These are phyloP conservation scores for Escallonia rubra DNA, from an alignment of 129 eudicot genomes.

Conservation along the genomic window DNA sequence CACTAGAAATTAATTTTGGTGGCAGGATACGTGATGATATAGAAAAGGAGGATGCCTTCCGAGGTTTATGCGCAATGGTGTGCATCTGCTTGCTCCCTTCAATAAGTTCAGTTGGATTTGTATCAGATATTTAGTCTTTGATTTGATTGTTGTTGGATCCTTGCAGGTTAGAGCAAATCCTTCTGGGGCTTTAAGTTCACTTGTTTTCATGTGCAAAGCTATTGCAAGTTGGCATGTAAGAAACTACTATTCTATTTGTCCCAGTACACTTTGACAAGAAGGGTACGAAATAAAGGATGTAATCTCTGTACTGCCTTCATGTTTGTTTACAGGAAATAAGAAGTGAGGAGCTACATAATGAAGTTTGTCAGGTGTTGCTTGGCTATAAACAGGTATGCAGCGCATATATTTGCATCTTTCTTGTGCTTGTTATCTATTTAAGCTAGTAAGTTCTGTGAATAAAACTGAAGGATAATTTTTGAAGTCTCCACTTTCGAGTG, in stretches of 20 bases:
- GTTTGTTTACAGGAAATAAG: constrained; percentile 65
- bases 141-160: not conserved
- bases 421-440: not conserved
- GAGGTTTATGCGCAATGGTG: constrained; percentile 97
- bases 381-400: constrained; percentile 89
- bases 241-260: not conserved
- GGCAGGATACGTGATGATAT: constrained; percentile 94
- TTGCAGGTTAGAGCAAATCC: constrained; percentile 92
- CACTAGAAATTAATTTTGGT: not conserved
- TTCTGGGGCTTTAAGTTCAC: constrained; percentile 80
- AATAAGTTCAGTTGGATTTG: not conserved
- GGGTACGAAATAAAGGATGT: not conserved
- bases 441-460: not conserved
- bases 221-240: constrained; percentile 98
- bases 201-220: constrained; percentile 84
- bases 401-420: not conserved
- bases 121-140: constrained; percentile 1
- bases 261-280: not conserved
- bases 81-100: not conserved
- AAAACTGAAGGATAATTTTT: not conserved
- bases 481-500: no score
- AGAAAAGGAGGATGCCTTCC: constrained; percentile 97
- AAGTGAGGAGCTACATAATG: constrained; percentile 82
- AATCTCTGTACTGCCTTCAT: constrained; percentile 1
- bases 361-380: constrained; percentile 76